Evolutionary conservation across 345 rosid genomes (phyloP).

Genomic region (Aquilaria malaccensis): DNA sequence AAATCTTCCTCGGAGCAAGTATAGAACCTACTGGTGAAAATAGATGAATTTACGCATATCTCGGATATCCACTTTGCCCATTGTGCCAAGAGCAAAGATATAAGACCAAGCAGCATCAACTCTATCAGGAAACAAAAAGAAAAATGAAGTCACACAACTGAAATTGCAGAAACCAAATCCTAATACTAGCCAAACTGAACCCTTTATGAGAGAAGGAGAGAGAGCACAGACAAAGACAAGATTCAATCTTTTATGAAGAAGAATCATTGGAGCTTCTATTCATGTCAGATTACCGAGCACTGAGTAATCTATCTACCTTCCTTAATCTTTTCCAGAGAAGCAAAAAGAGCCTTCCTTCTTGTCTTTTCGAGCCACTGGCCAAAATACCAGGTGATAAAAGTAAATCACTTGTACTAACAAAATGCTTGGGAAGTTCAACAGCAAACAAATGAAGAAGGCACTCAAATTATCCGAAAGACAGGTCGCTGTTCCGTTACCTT

Average conservation of each 20-base stretch:
- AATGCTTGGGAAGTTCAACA: background rate
- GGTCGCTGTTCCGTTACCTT: slow-evolving; percentile 34
- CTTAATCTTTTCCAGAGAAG: slow-evolving; percentile 85
- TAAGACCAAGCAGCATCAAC: slow-evolving; percentile 95
- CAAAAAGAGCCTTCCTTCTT: slow-evolving; percentile 76
- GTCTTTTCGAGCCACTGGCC: slow-evolving; percentile 83
- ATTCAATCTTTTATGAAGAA: background rate
- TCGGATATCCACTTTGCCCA: slow-evolving; percentile 86
- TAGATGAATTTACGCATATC: slow-evolving; percentile 81
- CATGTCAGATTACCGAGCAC: background rate
- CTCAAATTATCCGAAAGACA: too few species aligned
- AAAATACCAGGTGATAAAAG: background rate
- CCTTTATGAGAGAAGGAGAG: background rate
- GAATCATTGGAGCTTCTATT: too few species aligned
- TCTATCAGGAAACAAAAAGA: slow-evolving; percentile 38
- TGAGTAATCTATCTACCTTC: slow-evolving; percentile 43
- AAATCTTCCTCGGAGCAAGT: slow-evolving; percentile 70
- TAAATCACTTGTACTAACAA: background rate
- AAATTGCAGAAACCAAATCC: slow-evolving; percentile 1
- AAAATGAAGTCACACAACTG: slow-evolving; percentile 9
- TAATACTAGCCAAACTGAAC: background rate
- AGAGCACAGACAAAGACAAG: background rate
- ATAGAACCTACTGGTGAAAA: slow-evolving; percentile 77
- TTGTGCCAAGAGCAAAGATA: slow-evolving; percentile 88
- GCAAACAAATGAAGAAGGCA: slow-evolving; percentile 1